phyloP scores from a whole-genome alignment of 208 protist genomes.

The Leishmania turanica region DNA sequence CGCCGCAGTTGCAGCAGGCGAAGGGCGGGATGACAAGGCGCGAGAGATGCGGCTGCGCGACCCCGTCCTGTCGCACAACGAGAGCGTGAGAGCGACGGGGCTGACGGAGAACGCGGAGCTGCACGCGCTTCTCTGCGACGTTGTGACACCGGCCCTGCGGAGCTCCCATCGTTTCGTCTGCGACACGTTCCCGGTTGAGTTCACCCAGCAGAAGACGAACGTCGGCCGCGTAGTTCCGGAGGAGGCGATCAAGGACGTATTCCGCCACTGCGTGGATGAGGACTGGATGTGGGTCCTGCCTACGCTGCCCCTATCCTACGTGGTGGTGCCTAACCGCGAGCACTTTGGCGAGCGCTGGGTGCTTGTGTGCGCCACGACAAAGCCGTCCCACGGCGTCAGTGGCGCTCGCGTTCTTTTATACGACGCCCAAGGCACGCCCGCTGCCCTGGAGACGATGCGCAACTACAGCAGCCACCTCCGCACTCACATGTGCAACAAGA shows the following conservation, averaged over 20 bases:
- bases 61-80: slow-evolving; percentile 24
- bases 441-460: slow-evolving; percentile 15
- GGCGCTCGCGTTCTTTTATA: slow-evolving; percentile 56
- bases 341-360: slow-evolving; percentile 67
- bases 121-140: slow-evolving; percentile 42
- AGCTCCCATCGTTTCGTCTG: slow-evolving; percentile 50
- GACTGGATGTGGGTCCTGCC: slow-evolving; percentile 80
- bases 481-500: slow-evolving; percentile 62
- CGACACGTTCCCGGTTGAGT: slow-evolving; percentile 65
- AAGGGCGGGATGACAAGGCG: not conserved
- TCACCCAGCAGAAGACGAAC: slow-evolving; percentile 72
- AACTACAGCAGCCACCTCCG: slow-evolving; percentile 44
- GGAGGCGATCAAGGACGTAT: slow-evolving; percentile 57
- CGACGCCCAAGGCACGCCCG: slow-evolving; percentile 22
- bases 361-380: slow-evolving; percentile 53
- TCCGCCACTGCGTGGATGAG: slow-evolving; percentile 70
- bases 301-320: slow-evolving; percentile 33
- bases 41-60: slow-evolving; percentile 2
- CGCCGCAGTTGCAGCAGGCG: not conserved
- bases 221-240: slow-evolving; percentile 55
- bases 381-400: slow-evolving; percentile 22
- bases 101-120: slow-evolving; percentile 36
- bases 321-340: slow-evolving; percentile 53
- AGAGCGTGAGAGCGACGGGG: slow-evolving; percentile 4
- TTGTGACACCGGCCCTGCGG: slow-evolving; percentile 66